A percentile compares a stretch with the other conserved stretches of the same genome.
These are phyloP conservation scores for Caryopteris hybrid DNA, from an alignment of 305 asterid species.

Conservation along the genomic window DNA sequence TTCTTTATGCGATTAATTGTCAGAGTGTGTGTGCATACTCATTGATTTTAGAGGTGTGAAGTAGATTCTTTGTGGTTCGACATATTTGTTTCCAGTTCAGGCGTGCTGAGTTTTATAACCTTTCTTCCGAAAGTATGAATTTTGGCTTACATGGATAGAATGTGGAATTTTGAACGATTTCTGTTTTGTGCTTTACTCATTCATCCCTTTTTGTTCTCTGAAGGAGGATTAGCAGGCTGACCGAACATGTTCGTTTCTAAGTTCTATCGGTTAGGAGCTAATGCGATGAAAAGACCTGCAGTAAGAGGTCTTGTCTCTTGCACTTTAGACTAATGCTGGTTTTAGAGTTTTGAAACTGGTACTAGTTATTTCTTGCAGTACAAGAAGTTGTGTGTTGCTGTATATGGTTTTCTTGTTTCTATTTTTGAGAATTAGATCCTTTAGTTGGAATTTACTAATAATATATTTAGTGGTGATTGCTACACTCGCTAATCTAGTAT, in stretches of 20 bases:
- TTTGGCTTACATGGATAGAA: neutral
- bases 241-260: slow-evolving; percentile 48
- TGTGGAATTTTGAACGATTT: neutral
- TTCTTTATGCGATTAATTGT: neutral
- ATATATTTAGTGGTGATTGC: neutral
- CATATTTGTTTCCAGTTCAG: neutral
- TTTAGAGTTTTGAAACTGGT: neutral
- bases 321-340: slow-evolving; percentile 1
- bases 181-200: slow-evolving; percentile 3
- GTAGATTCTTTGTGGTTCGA: neutral
- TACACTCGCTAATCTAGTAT: neutral
- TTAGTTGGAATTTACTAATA: neutral
- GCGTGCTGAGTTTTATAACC: neutral
- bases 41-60: neutral
- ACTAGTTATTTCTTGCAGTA: neutral
- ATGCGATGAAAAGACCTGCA: slow-evolving; percentile 23
- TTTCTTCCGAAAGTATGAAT: neutral
- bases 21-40: neutral
- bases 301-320: slow-evolving; percentile 31
- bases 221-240: slow-evolving; percentile 21
- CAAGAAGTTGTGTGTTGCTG: no score
- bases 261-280: slow-evolving; percentile 39
- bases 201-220: slow-evolving; percentile 11
- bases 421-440: neutral
- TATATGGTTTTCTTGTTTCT: neutral